Conservation (phyloP, 2,329 filamentous ascomycete species). For the Coleophoma cylindrospora region DNA sequence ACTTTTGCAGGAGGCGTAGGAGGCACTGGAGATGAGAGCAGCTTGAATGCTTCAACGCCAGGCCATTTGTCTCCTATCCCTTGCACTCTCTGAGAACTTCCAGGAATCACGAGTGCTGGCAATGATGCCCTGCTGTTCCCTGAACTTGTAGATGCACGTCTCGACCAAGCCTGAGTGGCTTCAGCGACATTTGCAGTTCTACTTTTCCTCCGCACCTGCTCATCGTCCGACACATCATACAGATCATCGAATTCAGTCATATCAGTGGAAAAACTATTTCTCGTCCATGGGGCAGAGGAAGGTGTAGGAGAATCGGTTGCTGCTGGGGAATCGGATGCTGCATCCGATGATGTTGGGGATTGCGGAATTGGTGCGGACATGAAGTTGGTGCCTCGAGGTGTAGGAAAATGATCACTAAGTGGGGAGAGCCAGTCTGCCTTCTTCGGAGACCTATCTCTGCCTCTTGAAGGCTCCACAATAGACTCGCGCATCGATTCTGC, state of each 20-base stretch:
- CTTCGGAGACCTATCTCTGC: slow-evolving; percentile 32
- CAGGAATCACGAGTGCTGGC: slow-evolving; percentile 45
- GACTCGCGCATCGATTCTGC: slow-evolving; percentile 23
- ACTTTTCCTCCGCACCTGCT: slow-evolving; percentile 45
- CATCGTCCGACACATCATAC: slow-evolving; percentile 81
- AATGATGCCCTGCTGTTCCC: slow-evolving; percentile 26
- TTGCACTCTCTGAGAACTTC: slow-evolving; percentile 12
- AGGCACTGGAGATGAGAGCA: slow-evolving; percentile 51
- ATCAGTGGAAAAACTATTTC: slow-evolving; percentile 57
- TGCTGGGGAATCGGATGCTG: slow-evolving; percentile 47
- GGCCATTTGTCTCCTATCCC: slow-evolving; percentile 36
- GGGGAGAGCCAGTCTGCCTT: slow-evolving; percentile 33
- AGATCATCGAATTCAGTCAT: slow-evolving; percentile 78
- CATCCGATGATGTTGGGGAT: slow-evolving; percentile 51
- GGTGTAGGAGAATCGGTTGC: slow-evolving; percentile 49
- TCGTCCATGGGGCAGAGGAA: slow-evolving; percentile 56
- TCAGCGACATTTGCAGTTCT: slow-evolving; percentile 12
- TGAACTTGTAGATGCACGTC: slow-evolving; percentile 21
- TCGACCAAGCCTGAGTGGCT: slow-evolving; percentile 24
- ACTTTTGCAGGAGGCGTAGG: slow-evolving; percentile 63
- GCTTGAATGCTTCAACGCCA: slow-evolving; percentile 39
- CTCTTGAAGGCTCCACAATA: slow-evolving; percentile 22
- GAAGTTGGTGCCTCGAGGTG: slow-evolving; percentile 62
- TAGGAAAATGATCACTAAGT: slow-evolving; percentile 59
- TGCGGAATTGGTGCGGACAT: slow-evolving; percentile 58